Percentiles rank a stretch among this genome's conserved stretches.
Evolutionary conservation across 1,284 basidiomycete genomes (phyloP).

Genomic region (Rhodotorula sp.): DNA sequence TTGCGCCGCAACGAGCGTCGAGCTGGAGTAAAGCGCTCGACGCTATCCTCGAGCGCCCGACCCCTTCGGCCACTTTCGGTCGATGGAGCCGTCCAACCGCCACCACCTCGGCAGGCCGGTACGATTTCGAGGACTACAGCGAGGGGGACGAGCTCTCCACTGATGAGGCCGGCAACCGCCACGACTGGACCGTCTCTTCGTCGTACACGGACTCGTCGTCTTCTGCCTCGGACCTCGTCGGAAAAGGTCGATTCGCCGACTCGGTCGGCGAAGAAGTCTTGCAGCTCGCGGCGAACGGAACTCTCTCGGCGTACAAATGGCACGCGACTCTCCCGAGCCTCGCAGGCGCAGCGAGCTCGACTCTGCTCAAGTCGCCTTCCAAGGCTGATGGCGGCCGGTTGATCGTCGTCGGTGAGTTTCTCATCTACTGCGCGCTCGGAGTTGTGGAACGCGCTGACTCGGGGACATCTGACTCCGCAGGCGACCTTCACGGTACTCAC

Average conservation of each 20-base stretch:
- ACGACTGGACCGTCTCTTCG: too few relatives aligned
- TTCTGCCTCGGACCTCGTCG: neutral
- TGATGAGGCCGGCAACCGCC: neutral
- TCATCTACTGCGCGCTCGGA: neutral
- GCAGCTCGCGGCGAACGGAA: conserved; percentile 19
- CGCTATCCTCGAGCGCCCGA: neutral
- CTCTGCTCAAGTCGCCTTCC: neutral
- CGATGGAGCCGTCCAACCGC: neutral
- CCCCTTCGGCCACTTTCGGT: neutral
- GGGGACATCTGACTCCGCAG: conserved; percentile 51
- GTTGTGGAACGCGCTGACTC: neutral
- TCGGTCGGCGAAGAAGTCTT: neutral
- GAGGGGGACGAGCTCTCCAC: neutral
- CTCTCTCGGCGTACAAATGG: conserved; percentile 31
- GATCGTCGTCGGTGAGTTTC: conserved; percentile 39
- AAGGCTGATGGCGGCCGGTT: conserved; percentile 26
- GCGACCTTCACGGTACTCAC: conserved; percentile 81
- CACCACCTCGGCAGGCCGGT: neutral
- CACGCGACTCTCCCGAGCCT: conserved; percentile 21
- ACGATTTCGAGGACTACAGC: neutral
- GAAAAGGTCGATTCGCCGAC: neutral
- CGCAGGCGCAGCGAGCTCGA: conserved; percentile 1
- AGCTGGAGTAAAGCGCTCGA: neutral
- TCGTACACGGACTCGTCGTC: neutral
- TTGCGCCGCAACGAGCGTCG: neutral